phyloP scores from a whole-genome alignment of 208 protist genomes.

The Acanthamoeba castellanii region DNA sequence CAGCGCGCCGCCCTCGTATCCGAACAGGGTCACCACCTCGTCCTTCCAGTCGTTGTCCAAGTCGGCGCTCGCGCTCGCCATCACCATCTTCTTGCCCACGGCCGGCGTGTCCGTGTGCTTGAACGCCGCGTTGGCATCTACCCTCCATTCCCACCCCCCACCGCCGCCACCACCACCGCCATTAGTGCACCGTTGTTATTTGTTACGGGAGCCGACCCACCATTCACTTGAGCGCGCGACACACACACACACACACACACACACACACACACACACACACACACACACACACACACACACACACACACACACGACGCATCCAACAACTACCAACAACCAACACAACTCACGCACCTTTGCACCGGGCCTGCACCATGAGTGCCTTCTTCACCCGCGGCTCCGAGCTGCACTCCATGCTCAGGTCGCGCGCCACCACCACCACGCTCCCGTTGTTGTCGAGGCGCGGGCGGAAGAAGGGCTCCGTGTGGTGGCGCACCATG shows the following conservation, averaged over 20 bases:
- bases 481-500: not conserved
- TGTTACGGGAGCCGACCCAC: no score
- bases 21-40: not conserved
- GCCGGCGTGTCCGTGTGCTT: not conserved
- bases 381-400: not conserved
- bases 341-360: not conserved
- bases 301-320: no score
- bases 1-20: not conserved
- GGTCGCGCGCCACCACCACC: no score
- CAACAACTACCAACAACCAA: no score
- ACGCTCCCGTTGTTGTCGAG: not conserved
- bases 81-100: not conserved
- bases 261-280: no score
- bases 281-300: no score
- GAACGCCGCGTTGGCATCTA: not conserved
- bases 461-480: slow-evolving; percentile 4
- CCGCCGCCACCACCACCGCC: no score
- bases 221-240: no score
- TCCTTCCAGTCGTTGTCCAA: slow-evolving; percentile 56
- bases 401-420: not conserved
- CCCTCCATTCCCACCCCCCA: no score
- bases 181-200: no score
- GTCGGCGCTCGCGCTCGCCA: not conserved
- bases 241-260: no score
- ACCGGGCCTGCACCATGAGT: not conserved